Conservation (phyloP, 768 basidiomycete genomes). For the Agaricus subrufescens region DNA sequence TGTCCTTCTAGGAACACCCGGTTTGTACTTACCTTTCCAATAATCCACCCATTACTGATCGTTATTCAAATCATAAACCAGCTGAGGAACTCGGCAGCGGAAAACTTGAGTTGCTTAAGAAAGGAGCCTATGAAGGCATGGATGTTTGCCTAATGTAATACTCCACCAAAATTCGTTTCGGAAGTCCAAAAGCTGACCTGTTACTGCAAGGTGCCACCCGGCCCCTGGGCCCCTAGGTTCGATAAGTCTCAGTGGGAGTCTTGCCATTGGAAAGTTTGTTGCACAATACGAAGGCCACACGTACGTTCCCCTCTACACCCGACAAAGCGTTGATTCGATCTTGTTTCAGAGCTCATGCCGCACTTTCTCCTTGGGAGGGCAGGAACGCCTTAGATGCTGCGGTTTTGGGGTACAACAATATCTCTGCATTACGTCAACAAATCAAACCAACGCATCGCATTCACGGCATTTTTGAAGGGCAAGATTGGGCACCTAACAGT, state of each 20-base stretch:
- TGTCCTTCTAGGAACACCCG: slow-evolving; percentile 74
- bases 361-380: slow-evolving; percentile 81
- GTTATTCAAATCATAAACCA: slow-evolving; percentile 18
- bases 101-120: slow-evolving; percentile 64
- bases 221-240: slow-evolving; percentile 71
- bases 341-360: slow-evolving; percentile 64
- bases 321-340: neutral
- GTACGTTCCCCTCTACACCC: slow-evolving; percentile 31
- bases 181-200: neutral
- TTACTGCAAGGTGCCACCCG: slow-evolving; percentile 64
- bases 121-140: slow-evolving; percentile 73
- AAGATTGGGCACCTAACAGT: slow-evolving; percentile 75
- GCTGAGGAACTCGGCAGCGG: slow-evolving; percentile 80
- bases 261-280: slow-evolving; percentile 55
- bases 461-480: slow-evolving; percentile 75
- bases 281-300: slow-evolving; percentile 74
- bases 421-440: slow-evolving; percentile 80
- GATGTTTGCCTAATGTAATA: slow-evolving; percentile 68
- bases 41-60: neutral
- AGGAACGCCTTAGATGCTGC: slow-evolving; percentile 82
- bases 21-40: slow-evolving; percentile 26
- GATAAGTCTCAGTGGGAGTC: slow-evolving; percentile 57
- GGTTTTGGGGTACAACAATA: slow-evolving; percentile 77
- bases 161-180: neutral
- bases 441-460: slow-evolving; percentile 71